A percentile compares a stretch with the other conserved stretches of the same genome.
These are phyloP conservation scores for Phytophthora crassamura DNA, from an alignment of 352 stramenopile species.

Conservation along the genomic window DNA sequence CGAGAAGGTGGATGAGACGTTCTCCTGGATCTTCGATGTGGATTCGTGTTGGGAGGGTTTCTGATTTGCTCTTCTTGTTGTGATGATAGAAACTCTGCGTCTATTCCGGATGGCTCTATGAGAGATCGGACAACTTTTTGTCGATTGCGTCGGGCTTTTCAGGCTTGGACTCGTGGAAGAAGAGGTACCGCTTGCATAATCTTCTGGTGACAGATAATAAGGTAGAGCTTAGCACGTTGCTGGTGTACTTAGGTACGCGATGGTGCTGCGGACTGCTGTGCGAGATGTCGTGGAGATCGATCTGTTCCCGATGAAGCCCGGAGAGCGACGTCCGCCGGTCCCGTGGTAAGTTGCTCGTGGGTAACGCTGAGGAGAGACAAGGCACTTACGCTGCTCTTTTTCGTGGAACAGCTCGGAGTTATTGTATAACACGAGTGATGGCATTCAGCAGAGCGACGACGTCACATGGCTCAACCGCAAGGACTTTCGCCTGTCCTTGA, in stretches of 20 bases:
- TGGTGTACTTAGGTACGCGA: conserved; percentile 63
- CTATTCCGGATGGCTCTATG: conserved; percentile 85
- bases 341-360: conserved; percentile 45
- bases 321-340: conserved; percentile 72
- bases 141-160: conserved; percentile 77
- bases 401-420: conserved; percentile 48
- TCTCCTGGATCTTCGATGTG: not conserved
- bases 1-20: conserved; percentile 62
- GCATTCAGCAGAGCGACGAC: conserved; percentile 61
- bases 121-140: conserved; percentile 82
- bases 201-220: not conserved
- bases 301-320: conserved; percentile 79
- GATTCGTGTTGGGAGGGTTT: not conserved
- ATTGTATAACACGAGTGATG: conserved; percentile 66
- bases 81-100: conserved; percentile 71
- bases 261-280: conserved; percentile 70
- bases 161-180: conserved; percentile 86
- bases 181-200: conserved; percentile 46
- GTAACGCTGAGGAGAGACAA: not conserved
- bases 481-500: conserved; percentile 72
- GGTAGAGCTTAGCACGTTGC: not conserved
- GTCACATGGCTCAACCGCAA: conserved; percentile 74
- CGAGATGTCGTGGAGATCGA: conserved; percentile 78
- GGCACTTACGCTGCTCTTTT: conserved; percentile 4
- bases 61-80: conserved; percentile 14